Base-by-base conservation (phyloP, 169 alveolate species). In the Babesia gibsoni region DNA sequence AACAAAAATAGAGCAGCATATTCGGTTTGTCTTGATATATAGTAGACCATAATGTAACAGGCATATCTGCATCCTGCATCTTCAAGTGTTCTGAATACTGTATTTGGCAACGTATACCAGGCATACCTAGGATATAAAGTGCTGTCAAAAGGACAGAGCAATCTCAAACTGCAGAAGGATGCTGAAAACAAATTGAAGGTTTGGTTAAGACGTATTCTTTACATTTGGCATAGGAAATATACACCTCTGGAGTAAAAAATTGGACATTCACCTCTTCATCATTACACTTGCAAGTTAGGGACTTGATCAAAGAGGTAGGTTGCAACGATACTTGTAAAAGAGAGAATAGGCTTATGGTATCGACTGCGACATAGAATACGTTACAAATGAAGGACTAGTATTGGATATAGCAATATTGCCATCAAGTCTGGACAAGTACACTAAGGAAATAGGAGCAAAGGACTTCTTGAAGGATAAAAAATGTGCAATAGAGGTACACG, bases 401-500 rank as follows among this genome's bases (percentile, higher is more conserved):
- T 43, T 72, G 6, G 83, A 72, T 36, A 35, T 72, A 3, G 83
- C 83, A 6, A 59, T 59, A 7, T 41, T 72, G 27, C 73, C 83
- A 3, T 4, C 50, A 12, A 69, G 72, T 22, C 53, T 69, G 23
- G 45, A 56, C 5, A 42, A 61, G 48, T 23, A 27, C 23, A 69
- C 59, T 5, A 37, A 30, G 23, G 12, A 37, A 22, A 2, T 56
- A 18, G 61, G 45, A 16, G 81, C 59, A 1, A 57, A 57, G 41
- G 72, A 58, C 35, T 69, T 69, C 54, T 23, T 69, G 42, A 69
- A 39, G 66, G 75, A 48, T 35, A 63, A 72, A 46, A 0, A 25
- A 63, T 63, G 53, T 52, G 73, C 83, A 14, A 72, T 72, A 18
- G 75, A 72, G 35, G 75, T 72, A 30, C 73, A 72, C 25, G 83